Evolutionary conservation across 306 rosid genomes (phyloP), one percentile per base, ranked within the genome.

Genomic region (Erythrophleum fordii): DNA sequence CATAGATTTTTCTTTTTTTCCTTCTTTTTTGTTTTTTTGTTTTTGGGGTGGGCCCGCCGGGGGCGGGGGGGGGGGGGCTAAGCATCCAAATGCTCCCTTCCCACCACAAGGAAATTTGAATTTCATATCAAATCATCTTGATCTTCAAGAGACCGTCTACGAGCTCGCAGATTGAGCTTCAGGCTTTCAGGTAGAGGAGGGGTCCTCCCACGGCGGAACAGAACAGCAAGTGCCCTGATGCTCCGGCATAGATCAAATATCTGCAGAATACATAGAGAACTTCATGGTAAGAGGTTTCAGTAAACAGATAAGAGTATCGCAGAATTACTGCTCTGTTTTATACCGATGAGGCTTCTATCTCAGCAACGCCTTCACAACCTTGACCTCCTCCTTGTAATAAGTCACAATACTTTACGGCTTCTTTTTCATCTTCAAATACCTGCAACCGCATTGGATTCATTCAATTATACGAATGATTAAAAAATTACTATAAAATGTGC

Each of bases 311-410:
- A 45, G 9, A 22, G 25, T 28, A 79, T 16, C n/a, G 73, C 53
- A 77, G 53, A n/a, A 28, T 53, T 81, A 37, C 35, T 76, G 69
- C 16, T 74, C 9, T 42, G 76, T 61, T 80, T 73, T 86, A 83
- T 86, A 95, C 99, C 68, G 96, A 93, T 75, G 99, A 95, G 72
- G 99, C 99, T 72, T 95, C 98, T 65, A 95, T 90, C 87, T 95
- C 99, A 11, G 97, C 97, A 73, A 95, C 97, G 41, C 99, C 99
- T 88, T 95, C 99, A 65, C 99, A 95, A 49, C 94, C 94, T 86
- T 84, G 83, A 65, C 97, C 98, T 37, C 97, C 98, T 58, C 99
- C 98, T 89, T 95, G 86, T 84, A 95, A 77, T 75, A 95, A 89
- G 87, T 93, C 98, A 39, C 99, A 95, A 58, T 95, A 93, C 82